Base-by-base conservation (phyloP, 2,329 filamentous ascomycete species). In the Setomelanomma holmii region DNA sequence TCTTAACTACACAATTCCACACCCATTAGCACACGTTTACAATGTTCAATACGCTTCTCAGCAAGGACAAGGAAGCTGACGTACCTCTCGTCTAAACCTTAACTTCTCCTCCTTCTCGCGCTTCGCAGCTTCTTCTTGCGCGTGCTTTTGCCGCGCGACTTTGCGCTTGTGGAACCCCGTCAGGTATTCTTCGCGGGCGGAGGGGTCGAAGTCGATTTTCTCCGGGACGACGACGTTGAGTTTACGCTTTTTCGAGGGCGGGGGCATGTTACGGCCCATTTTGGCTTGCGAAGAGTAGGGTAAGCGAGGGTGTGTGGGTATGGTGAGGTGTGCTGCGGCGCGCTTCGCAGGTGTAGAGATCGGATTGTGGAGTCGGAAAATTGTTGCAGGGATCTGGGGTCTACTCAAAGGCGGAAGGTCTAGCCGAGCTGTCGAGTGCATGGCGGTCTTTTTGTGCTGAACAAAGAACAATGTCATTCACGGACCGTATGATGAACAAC, bases 141-240 rank as follows among this genome's bases (percentile, higher is more conserved):
- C 93, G 75, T 88, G 82, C 78, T 96, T 96, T 61, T 88, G 86
- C 33, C 95, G 85, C 73, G 91, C 89, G 46, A 90, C 79, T 76
- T 97, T 98, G 75, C 95, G 89, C 82, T 98, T 99, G 80, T 93
- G 93, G 77, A 99, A 99, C 2, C 95, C 95, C 0, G 92, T 97
- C 51, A 99, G 82, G 72, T 90, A 99, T 69, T 98, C 92, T 60
- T 89, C 80, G 60, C 95, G 88, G 40, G 90, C 90, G 55, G 83
- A 82, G 55, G 83, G 78, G 78, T 99, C 92, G 78, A 98, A 99
- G 45, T 80, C 86, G 74, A 99, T 89, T 73, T 96, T 91, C 69
- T 93, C 90, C 54, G 90, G 80, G 12, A 81, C 72, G 70, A 56
- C 75, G 74, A 76, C 64, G 41, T 56, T 59, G 45, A 67, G 66